A percentile compares a stretch with the other conserved stretches of the same genome.
Evolutionary conservation across 257 asterid genomes (phyloP).

Genomic region (Eustoma russellianum): DNA sequence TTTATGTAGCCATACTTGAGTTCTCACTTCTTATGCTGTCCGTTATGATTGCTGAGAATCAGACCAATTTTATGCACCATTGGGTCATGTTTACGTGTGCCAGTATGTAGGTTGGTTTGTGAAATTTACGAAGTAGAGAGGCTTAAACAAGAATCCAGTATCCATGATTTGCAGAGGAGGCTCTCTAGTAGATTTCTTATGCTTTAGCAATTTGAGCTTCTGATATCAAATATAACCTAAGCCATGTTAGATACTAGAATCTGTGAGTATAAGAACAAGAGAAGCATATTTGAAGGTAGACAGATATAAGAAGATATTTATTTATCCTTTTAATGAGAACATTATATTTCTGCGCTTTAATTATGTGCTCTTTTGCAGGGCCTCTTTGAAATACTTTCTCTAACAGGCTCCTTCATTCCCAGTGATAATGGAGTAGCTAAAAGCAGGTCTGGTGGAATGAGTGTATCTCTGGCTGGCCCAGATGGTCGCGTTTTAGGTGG

Average conservation of each 20-base stretch:
- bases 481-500: slow-evolving; percentile 97
- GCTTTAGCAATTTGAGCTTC: not conserved
- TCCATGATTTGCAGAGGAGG: not conserved
- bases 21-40: not conserved
- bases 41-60: not conserved
- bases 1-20: not conserved
- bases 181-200: not conserved
- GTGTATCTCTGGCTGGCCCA: slow-evolving; percentile 79
- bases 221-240: too few relatives aligned
- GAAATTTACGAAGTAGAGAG: too few relatives aligned
- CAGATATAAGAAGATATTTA: not conserved
- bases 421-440: slow-evolving; percentile 66
- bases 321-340: too few relatives aligned
- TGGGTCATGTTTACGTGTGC: not conserved
- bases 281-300: not conserved
- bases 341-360: too few relatives aligned
- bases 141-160: too few relatives aligned
- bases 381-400: slow-evolving; percentile 72
- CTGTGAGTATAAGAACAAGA: too few relatives aligned
- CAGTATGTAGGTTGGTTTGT: too few relatives aligned
- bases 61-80: too few relatives aligned
- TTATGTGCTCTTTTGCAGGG: slow-evolving; percentile 40
- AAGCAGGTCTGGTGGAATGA: slow-evolving; percentile 90
- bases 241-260: too few relatives aligned
- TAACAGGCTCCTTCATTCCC: slow-evolving; percentile 72